Base-by-base conservation (phyloP, 495 filamentous ascomycete species). In the Massariosphaeria phaeospora region DNA sequence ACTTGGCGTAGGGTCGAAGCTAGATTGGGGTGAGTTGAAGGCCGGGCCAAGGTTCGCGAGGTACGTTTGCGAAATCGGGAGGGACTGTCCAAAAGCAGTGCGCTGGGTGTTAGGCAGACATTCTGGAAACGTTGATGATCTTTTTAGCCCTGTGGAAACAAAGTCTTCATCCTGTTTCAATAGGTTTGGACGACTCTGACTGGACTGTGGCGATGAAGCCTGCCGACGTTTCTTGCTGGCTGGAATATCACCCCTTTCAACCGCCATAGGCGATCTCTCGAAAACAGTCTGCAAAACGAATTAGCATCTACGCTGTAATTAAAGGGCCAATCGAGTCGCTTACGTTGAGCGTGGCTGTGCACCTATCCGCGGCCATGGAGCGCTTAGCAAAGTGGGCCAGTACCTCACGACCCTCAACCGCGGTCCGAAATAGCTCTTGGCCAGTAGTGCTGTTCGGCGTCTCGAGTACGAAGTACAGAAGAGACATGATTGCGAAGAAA, bases 401-500 rank as follows among this genome's bases (percentile, higher is more conserved):
- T n/a, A 88, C 83, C 46, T 86, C 82, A 66, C 85, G 86, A 8
- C 93, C 93, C 57, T 86, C 85, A 60, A 80, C 78, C 1, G 90
- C 91, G 69, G 95, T 91, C 35, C 82, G 82, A 35, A 96, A 72
- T 4, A 96, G 84, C 34, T 87, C 85, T 29, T 86, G 79, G n/a
- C 83, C 85, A 2, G 75, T 79, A 2, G 78, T 66, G 58, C 85
- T 89, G 52, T 91, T 81, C 15, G 88, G 87, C 63, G 95, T 96
- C 68, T 96, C 91, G 12, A 96, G 70, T 0, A 89, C 88, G 62
- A 84, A 96, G 70, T 91, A 98, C 12, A 96, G 74, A 51, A 97
- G 71, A 0, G 90, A 89, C 9, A 98, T 75, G 36, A 96, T 89
- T 20, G 90, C 85, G 67, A 96, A 97, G 71, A 96, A 97, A 12